A percentile compares a stretch with the other conserved stretches of the same genome.
Evolutionary conservation across 2,329 filamentous ascomycete genomes (phyloP).

Genomic region (Exophiala phaeomuriformis): DNA sequence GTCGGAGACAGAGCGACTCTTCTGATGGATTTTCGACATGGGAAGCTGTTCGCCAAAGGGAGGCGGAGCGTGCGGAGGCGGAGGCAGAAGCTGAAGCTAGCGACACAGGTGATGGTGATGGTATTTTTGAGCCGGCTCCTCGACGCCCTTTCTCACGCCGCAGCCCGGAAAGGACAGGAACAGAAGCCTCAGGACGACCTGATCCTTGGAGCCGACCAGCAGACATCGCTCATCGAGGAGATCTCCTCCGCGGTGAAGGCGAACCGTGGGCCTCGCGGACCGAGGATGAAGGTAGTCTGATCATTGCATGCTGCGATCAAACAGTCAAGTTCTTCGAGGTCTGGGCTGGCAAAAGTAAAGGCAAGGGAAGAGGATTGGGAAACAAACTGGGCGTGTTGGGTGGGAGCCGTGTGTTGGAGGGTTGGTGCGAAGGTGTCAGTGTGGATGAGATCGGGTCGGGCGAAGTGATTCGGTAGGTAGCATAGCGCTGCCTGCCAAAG

Average conservation of each 20-base stretch:
- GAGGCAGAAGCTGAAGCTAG: not conserved
- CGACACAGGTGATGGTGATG: not conserved
- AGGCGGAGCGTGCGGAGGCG: conserved; percentile 3
- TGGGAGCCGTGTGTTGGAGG: conserved; percentile 78
- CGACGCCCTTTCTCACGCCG: conserved; percentile 6
- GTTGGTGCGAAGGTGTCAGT: conserved; percentile 65
- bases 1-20: conserved; percentile 6
- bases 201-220: conserved; percentile 6
- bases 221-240: conserved; percentile 3
- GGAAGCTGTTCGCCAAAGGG: conserved; percentile 20
- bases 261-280: conserved; percentile 51
- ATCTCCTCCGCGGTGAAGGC: conserved; percentile 38
- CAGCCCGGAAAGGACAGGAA: conserved; percentile 5
- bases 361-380: conserved; percentile 38
- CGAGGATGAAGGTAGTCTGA: conserved; percentile 69
- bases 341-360: conserved; percentile 62
- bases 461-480: conserved; percentile 57
- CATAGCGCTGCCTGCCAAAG: too few species aligned
- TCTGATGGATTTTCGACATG: conserved; percentile 19
- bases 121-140: not conserved
- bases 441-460: conserved; percentile 46
- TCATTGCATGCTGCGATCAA: conserved; percentile 85
- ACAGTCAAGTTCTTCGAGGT: conserved; percentile 94
- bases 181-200: not conserved
- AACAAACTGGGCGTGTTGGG: conserved; percentile 55